phyloP scores from a whole-genome alignment of 345 rosid species.

The Murraya koenigii region DNA sequence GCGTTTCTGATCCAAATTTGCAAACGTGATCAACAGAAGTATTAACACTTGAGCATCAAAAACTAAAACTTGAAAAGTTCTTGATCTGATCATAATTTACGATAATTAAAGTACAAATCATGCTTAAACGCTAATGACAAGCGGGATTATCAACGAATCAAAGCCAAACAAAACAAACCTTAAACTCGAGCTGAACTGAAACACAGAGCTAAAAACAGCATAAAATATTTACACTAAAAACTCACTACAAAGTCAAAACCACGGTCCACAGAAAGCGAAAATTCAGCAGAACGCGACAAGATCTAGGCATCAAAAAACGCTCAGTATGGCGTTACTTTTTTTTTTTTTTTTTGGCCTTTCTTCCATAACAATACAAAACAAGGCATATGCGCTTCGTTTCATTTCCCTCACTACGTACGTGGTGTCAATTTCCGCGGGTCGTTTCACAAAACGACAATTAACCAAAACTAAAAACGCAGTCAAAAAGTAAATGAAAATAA shows the following conservation, averaged over 20 bases:
- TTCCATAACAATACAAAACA: not conserved
- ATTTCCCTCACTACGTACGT: not conserved
- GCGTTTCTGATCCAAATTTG: not conserved
- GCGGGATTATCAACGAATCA: not conserved
- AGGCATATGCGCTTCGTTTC: not conserved
- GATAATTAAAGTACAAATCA: not conserved
- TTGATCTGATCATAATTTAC: not conserved
- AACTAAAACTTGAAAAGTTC: not conserved
- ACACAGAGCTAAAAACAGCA: not conserved
- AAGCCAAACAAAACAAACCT: not conserved
- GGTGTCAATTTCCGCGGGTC: not conserved
- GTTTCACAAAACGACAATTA: not conserved
- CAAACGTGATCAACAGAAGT: not conserved
- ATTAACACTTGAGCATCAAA: not conserved
- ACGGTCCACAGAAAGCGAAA: not conserved
- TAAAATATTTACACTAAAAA: not conserved
- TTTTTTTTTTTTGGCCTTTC: too few relatives aligned
- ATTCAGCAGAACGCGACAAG: not conserved
- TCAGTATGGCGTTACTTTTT: not conserved
- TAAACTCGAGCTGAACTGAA: not conserved
- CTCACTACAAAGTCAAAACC: not conserved
- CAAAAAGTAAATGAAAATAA: not conserved
- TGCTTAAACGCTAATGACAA: not conserved
- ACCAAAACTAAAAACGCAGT: not conserved
- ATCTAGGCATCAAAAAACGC: not conserved